Evolutionary conservation across 2,329 filamentous ascomycete species (phyloP), one percentile per base, ranked within the genome.

Genomic region (Chaetomium strumarium): DNA sequence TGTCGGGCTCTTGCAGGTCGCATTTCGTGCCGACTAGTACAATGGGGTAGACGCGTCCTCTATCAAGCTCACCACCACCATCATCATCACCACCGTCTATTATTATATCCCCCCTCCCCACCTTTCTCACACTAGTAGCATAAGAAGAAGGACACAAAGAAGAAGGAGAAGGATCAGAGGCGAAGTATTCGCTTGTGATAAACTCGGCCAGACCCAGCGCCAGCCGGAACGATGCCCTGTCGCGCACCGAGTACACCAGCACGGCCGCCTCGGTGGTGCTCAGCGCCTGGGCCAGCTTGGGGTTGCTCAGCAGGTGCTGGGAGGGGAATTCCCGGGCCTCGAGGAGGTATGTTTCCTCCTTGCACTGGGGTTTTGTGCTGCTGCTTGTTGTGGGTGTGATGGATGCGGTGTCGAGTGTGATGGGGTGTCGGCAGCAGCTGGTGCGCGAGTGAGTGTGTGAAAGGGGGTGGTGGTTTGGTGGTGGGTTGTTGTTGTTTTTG

Each of bases 181-280:
- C n/a, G 29, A 62, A 53, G 14, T 56, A 37, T 14, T 62, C 55
- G 13, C 48, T 52, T 13, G n/a, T n/a, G n/a, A 68, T 56, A 31
- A 64, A 62, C 33, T 64, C 60, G 41, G 59, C 62, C 1, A 68
- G 50, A 12, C 57, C 55, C n/a, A 47, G 43, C 11, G 62, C 62
- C 14, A 65, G 60, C 3, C 48, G 55, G 12, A 69, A 62, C 0
- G 67, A 67, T 13, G 58, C 49, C 5, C 54, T 41, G 38, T 66
- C 62, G 39, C 56, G 52, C n/a, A 66, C 61, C 51, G 65, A 64
- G 58, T 70, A 70, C n/a, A 70, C 58, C 1, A 70, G 55, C 2
- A 72, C 57, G 2, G 68, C 70, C 5, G 68, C 70, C 38, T 73
- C 70, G n/a, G 71, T 73, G 41, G 71, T 68, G 48, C 61, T 60